Percentiles rank a stretch among this genome's conserved stretches.
Evolutionary conservation across 805 yeast genomes (phyloP).

Genomic region (Metschnikowia lunata): DNA sequence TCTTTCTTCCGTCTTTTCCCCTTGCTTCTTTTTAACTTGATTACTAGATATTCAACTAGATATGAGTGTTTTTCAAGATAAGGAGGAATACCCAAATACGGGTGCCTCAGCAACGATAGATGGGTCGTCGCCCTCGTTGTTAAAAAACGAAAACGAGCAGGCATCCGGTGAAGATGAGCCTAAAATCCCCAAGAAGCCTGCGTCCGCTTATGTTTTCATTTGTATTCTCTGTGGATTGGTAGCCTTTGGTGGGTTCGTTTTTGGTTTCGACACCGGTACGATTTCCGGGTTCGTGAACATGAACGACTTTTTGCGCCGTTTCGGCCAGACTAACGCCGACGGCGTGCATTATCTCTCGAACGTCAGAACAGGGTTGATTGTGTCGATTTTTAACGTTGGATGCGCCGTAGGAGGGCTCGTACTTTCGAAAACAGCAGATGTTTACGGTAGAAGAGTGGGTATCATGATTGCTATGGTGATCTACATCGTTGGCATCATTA

Average conservation of each 20-base stretch:
- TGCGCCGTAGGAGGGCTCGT: slow-evolving; percentile 70
- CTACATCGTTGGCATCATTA: slow-evolving; percentile 56
- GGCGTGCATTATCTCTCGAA: slow-evolving; percentile 43
- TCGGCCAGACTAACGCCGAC: slow-evolving; percentile 42
- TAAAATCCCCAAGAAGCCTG: slow-evolving; percentile 10
- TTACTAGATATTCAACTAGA: neutral
- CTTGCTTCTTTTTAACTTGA: no score
- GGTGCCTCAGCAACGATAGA: slow-evolving; percentile 9
- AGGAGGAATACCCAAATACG: slow-evolving; percentile 1
- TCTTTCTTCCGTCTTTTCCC: no score
- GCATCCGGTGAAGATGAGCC: slow-evolving; percentile 4
- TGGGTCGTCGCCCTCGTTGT: slow-evolving; percentile 1
- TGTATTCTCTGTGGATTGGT: slow-evolving; percentile 47
- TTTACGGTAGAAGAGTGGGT: slow-evolving; percentile 56
- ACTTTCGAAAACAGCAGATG: slow-evolving; percentile 54
- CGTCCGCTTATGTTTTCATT: slow-evolving; percentile 24
- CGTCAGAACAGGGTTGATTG: slow-evolving; percentile 49
- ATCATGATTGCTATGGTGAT: slow-evolving; percentile 50
- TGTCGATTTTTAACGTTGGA: slow-evolving; percentile 59
- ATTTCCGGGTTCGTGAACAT: slow-evolving; percentile 67
- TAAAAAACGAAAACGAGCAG: slow-evolving; percentile 5
- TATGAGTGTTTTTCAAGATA: slow-evolving; percentile 6
- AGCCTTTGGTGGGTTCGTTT: slow-evolving; percentile 74
- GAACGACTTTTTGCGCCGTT: slow-evolving; percentile 50
- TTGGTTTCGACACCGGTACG: slow-evolving; percentile 79